These are phyloP conservation scores for Larix sibirica DNA, from an alignment of 83 land plant genomes.

Conservation along the genomic window DNA sequence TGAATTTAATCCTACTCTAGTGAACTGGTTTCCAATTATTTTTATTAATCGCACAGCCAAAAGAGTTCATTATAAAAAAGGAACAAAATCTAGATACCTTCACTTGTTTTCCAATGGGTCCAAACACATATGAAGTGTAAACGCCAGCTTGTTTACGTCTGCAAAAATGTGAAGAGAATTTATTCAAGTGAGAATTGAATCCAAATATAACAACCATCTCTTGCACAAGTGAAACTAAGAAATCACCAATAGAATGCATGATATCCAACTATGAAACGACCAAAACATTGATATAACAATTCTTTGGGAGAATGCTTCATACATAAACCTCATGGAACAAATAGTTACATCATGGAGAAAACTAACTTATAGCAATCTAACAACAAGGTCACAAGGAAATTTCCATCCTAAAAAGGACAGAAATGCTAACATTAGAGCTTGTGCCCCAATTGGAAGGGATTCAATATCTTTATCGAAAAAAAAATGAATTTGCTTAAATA, in stretches of 20 bases:
- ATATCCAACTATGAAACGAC: neutral
- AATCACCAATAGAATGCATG: neutral
- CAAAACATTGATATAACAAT: no score
- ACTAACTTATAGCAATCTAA: no score
- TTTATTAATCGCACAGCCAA: no score
- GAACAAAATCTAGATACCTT: conserved; percentile 44
- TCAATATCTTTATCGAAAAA: no score
- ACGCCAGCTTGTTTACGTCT: conserved; percentile 90
- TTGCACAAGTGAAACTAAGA: neutral
- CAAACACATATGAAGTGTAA: conserved; percentile 76
- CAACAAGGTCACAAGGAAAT: no score
- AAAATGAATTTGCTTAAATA: no score
- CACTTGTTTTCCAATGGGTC: conserved; percentile 64
- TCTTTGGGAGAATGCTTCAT: neutral
- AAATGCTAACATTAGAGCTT: no score
- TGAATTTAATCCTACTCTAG: neutral
- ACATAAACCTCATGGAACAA: neutral
- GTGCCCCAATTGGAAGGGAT: no score
- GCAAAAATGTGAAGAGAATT: conserved; percentile 9
- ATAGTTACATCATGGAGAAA: no score
- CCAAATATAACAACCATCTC: conserved; percentile 1
- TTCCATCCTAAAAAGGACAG: no score
- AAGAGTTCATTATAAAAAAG: neutral
- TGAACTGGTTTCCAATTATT: neutral
- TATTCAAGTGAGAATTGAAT: neutral